Base-by-base conservation (phyloP, 2,329 filamentous ascomycete species). In the Monilinia polystroma region DNA sequence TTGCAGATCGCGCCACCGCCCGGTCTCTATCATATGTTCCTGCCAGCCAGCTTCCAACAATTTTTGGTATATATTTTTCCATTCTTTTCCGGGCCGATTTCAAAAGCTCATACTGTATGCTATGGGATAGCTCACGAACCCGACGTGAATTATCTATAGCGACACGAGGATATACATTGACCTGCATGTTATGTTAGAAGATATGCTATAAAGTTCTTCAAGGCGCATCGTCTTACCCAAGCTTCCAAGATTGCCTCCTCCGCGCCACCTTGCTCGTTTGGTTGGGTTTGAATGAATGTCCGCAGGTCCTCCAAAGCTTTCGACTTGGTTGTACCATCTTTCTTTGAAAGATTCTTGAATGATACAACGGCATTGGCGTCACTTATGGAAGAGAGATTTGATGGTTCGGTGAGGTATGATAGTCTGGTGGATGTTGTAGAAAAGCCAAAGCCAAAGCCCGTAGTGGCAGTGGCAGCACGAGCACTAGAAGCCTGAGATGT, bases 331-430 rank as follows among this genome's bases (percentile, higher is more conserved):
- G 88, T 96, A 74, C 89, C 90, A 80, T 97, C 94, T 79, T 95
- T 96, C 80, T 98, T 99, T 62, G 89, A 84, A 4, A 97, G 80
- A 73, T 96, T 97, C 79, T 97, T 96, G 80, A 97, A 92, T n/a
- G 89, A 87, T 18, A 98, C 93, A 49, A 94, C 87, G 49, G 94
- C 83, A 74, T 95, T 90, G 10, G 93, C 85, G 73, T 97, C 89
- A 55, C 88, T 90, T 68, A 99, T 87, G 54, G 81, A 81, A 45
- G 88, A 87, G 72, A 97, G 86, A 74, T 97, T 90, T 58, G 91
- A 91, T 12, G 92, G 91, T 74, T 96, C 93, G 64, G 90, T 84
- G 63, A 98, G 86, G 79, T 97, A 97, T 55, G 93, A 97, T 51
- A 99, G 83, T 8, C 81, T 82, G 72, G 79, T 84, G 66, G 78